Conservation (phyloP, 306 rosid species). For the Potentilla sterilis region DNA sequence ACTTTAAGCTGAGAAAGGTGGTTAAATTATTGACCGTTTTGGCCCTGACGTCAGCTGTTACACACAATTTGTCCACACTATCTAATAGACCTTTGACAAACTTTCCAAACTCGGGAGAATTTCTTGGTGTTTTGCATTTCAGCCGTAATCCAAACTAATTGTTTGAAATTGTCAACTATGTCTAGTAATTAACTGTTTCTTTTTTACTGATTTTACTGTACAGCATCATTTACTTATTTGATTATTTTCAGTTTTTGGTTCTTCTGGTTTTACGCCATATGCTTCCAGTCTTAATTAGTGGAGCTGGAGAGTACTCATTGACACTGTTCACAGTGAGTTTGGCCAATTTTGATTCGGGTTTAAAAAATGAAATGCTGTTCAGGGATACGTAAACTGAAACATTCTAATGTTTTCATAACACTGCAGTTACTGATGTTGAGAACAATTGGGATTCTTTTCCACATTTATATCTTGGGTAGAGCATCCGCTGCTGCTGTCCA, state of each 20-base stretch:
- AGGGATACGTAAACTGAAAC: background rate
- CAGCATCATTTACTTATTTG: background rate
- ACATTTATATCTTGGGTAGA: constrained; percentile 52
- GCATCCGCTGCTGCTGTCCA: constrained; percentile 47
- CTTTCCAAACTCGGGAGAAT: no score
- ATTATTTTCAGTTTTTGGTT: constrained; percentile 56
- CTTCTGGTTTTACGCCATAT: constrained; percentile 71
- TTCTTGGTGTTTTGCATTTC: no score
- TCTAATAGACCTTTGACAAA: no score
- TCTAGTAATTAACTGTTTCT: background rate
- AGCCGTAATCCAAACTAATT: no score
- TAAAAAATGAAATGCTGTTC: background rate
- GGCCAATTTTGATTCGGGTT: background rate
- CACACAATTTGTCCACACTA: no score
- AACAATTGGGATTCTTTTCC: constrained; percentile 59
- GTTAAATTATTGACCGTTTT: no score
- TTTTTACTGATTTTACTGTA: no score
- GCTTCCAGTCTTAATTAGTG: constrained; percentile 58
- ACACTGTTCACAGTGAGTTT: constrained; percentile 48
- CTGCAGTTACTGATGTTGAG: constrained; percentile 61
- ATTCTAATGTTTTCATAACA: background rate
- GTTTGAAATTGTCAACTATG: no score
- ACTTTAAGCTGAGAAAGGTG: no score
- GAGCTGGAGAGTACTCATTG: constrained; percentile 49
- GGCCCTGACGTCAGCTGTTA: no score